Evolutionary conservation across 768 basidiomycete species (phyloP).

Genomic region (Neoboletus subvelutipes): DNA sequence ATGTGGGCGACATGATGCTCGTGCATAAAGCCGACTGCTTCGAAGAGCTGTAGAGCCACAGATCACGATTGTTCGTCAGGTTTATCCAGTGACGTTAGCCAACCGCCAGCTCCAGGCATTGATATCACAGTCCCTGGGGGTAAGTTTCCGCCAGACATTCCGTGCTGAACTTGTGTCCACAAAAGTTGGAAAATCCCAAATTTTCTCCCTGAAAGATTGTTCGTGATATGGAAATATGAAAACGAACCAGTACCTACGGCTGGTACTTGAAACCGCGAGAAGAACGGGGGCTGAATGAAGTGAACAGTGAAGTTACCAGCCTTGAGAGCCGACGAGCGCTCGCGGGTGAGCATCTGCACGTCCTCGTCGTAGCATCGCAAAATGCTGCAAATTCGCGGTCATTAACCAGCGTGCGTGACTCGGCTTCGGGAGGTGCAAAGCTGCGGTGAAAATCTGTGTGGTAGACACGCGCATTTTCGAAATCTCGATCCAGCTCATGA

Average conservation of each 20-base stretch:
- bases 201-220: conserved; percentile 1
- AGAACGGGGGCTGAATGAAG: conserved; percentile 16
- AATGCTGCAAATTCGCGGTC: background rate
- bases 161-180: background rate
- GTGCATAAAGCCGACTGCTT: conserved; percentile 13
- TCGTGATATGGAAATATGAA: background rate
- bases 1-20: conserved; percentile 13
- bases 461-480: background rate
- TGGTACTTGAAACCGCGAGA: conserved; percentile 1
- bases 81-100: background rate
- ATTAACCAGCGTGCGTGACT: background rate
- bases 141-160: background rate
- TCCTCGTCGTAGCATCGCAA: background rate
- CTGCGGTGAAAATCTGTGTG: background rate
- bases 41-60: background rate
- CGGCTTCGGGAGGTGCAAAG: background rate
- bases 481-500: background rate
- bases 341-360: accelerated
- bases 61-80: background rate
- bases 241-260: background rate
- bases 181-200: conserved; percentile 15
- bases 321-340: background rate
- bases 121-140: conserved; percentile 1
- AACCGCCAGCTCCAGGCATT: background rate
- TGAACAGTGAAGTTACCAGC: conserved; percentile 6